Conservation (phyloP, 1,139 yeast genomes). For the Pichia sp. region DNA sequence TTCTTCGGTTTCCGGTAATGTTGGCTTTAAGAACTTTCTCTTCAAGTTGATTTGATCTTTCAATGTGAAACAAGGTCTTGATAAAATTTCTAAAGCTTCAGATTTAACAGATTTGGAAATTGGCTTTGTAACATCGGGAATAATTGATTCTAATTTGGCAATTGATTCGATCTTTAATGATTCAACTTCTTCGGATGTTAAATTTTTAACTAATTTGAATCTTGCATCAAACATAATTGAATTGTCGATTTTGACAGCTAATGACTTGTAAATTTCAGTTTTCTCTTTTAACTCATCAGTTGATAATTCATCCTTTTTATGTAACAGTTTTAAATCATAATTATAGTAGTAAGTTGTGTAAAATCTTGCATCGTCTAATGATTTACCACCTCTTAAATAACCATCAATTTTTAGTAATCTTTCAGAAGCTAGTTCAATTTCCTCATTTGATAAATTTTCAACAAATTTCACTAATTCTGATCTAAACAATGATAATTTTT, state of each 20-base stretch:
- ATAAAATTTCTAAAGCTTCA: conserved; percentile 31
- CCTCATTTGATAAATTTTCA: conserved; percentile 29
- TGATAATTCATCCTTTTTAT: conserved; percentile 36
- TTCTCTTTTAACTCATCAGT: conserved; percentile 25
- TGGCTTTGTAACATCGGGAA: conserved; percentile 21
- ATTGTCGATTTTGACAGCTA: conserved; percentile 25
- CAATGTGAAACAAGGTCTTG: conserved; percentile 34
- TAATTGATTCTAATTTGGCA: conserved; percentile 24
- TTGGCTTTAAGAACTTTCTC: conserved; percentile 38
- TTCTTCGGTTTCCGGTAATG: conserved; percentile 31
- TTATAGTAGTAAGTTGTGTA: conserved; percentile 49
- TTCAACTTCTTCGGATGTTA: conserved; percentile 33
- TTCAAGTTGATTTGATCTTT: conserved; percentile 36
- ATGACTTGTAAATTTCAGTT: not conserved
- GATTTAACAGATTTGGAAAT: conserved; percentile 30
- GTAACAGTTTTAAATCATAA: conserved; percentile 43
- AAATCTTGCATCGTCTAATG: conserved; percentile 48
- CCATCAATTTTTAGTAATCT: conserved; percentile 50
- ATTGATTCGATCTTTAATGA: conserved; percentile 26
- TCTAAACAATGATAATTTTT: conserved; percentile 26
- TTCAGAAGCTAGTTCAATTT: conserved; percentile 36
- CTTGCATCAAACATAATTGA: conserved; percentile 35
- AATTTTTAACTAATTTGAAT: conserved; percentile 32
- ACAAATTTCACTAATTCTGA: conserved; percentile 25
- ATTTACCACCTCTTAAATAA: conserved; percentile 44